Conservation (phyloP, 768 basidiomycete genomes). For the Pisolithus sp. region DNA sequence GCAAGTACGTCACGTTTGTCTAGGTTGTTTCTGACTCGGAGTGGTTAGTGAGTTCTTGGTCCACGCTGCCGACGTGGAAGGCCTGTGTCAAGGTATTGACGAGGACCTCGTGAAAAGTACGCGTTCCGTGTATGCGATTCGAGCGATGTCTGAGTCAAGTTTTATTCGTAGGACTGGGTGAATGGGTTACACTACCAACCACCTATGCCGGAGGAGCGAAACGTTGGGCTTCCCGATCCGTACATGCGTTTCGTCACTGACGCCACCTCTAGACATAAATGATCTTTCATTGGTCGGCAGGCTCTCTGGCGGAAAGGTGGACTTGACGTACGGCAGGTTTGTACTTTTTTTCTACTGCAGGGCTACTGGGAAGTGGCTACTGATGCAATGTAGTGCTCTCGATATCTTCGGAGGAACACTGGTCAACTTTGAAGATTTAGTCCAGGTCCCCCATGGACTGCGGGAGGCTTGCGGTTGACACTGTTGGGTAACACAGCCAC, state of each 20-base stretch:
- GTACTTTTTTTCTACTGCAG: neutral
- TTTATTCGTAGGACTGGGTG: conserved; percentile 59
- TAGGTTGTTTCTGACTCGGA: conserved; percentile 8
- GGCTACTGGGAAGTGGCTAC: neutral
- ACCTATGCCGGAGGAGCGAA: conserved; percentile 98
- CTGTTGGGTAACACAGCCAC: too few relatives aligned
- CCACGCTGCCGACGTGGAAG: conserved; percentile 99
- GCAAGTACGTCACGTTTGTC: conserved; percentile 30
- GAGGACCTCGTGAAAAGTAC: conserved; percentile 75
- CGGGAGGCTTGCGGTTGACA: neutral
- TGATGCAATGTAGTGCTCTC: conserved; percentile 36
- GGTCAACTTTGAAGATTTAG: conserved; percentile 55
- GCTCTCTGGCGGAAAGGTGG: conserved; percentile 74
- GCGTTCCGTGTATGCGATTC: conserved; percentile 20
- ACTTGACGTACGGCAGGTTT: conserved; percentile 34
- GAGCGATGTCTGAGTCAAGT: conserved; percentile 5
- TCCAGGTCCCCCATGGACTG: conserved; percentile 7
- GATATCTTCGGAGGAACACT: conserved; percentile 68
- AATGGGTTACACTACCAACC: conserved; percentile 88
- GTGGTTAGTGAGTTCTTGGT: conserved; percentile 77
- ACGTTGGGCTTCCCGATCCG: conserved; percentile 38
- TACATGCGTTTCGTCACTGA: conserved; percentile 2
- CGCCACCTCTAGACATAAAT: conserved; percentile 48
- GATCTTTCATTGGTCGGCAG: conserved; percentile 78
- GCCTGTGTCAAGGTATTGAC: conserved; percentile 94